Percentiles rank a stretch among this genome's conserved stretches.
Evolutionary conservation across 108 stramenopile species (phyloP).

Genomic region (Pseudonitzschia pungens): DNA sequence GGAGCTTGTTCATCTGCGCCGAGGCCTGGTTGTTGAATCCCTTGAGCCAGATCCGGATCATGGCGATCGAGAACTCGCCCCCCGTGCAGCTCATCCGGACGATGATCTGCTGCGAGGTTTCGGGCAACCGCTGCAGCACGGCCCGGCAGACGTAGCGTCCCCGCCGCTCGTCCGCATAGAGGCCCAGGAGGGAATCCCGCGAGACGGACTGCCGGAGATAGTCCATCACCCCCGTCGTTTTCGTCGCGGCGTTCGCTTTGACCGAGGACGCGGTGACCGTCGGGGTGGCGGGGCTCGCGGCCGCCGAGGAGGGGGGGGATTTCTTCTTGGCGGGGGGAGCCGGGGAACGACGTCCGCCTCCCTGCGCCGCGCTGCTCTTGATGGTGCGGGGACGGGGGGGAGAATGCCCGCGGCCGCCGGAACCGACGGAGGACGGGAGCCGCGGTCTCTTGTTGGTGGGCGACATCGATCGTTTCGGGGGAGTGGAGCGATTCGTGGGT

Average conservation of each 20-base stretch:
- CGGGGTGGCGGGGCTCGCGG: not conserved
- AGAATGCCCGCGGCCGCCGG: no score
- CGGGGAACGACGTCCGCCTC: conserved; percentile 6
- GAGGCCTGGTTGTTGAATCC: conserved; percentile 13
- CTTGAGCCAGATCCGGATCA: conserved; percentile 38
- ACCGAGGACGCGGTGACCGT: not conserved
- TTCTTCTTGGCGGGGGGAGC: no score
- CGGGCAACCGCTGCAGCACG: conserved; percentile 48
- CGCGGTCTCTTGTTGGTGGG: not conserved
- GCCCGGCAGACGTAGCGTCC: conserved; percentile 57
- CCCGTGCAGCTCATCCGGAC: conserved; percentile 51
- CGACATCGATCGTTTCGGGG: not conserved
- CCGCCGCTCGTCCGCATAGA: conserved; percentile 47
- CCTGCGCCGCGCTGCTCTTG: no score
- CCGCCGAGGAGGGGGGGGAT: conserved; percentile 4
- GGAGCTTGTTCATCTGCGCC: not conserved
- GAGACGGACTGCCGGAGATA: conserved; percentile 41
- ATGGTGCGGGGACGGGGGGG: no score
- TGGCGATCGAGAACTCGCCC: conserved; percentile 41
- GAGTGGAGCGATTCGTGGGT: not conserved
- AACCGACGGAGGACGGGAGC: no score
- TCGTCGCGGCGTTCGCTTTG: not conserved
- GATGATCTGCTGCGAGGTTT: conserved; percentile 46
- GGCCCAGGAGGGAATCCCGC: conserved; percentile 23
- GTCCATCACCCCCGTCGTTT: conserved; percentile 48